phyloP scores from a whole-genome alignment of 1,284 basidiomycete genomes.

The Malassezia caprae region DNA sequence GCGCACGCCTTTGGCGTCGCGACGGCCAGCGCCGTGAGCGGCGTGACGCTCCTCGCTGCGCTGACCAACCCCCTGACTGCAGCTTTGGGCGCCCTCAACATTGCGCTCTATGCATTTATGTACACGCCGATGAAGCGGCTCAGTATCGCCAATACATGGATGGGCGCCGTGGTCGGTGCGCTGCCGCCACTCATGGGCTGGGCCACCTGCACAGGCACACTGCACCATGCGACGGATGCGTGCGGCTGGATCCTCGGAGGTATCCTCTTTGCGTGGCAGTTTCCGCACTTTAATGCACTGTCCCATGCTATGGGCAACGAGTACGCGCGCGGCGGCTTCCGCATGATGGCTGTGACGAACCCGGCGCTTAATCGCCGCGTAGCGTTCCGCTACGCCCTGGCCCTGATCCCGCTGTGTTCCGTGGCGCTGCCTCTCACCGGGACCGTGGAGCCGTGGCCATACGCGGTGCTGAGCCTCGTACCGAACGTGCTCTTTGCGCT shows the following conservation, averaged over 20 bases:
- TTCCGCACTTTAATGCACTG: slow-evolving; percentile 95
- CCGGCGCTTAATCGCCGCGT: slow-evolving; percentile 76
- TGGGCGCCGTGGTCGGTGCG: slow-evolving; percentile 82
- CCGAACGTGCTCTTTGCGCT: slow-evolving; percentile 66
- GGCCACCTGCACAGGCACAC: slow-evolving; percentile 77
- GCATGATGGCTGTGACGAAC: slow-evolving; percentile 76
- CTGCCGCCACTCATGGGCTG: slow-evolving; percentile 96
- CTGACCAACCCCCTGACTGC: slow-evolving; percentile 84
- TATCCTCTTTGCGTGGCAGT: slow-evolving; percentile 86
- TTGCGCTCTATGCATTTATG: slow-evolving; percentile 76
- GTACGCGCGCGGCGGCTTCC: slow-evolving; percentile 87
- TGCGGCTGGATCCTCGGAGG: slow-evolving; percentile 38
- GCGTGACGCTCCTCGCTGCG: slow-evolving; percentile 67
- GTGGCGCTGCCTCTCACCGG: slow-evolving; percentile 53
- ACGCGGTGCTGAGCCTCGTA: slow-evolving; percentile 65
- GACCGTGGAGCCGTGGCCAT: slow-evolving; percentile 52
- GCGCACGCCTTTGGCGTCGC: slow-evolving; percentile 78
- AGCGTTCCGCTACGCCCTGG: slow-evolving; percentile 67
- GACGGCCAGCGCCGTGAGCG: slow-evolving; percentile 61
- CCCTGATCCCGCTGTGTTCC: slow-evolving; percentile 72
- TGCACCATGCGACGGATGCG: slow-evolving; percentile 56
- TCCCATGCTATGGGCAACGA: slow-evolving; percentile 74
- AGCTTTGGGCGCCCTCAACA: slow-evolving; percentile 69
- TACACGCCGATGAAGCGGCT: slow-evolving; percentile 94
- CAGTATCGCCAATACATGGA: slow-evolving; percentile 83